A percentile compares a stretch with the other conserved stretches of the same genome.
Evolutionary conservation across 2,329 filamentous ascomycete species (phyloP).

Genomic region (Blumeriella jaapii): DNA sequence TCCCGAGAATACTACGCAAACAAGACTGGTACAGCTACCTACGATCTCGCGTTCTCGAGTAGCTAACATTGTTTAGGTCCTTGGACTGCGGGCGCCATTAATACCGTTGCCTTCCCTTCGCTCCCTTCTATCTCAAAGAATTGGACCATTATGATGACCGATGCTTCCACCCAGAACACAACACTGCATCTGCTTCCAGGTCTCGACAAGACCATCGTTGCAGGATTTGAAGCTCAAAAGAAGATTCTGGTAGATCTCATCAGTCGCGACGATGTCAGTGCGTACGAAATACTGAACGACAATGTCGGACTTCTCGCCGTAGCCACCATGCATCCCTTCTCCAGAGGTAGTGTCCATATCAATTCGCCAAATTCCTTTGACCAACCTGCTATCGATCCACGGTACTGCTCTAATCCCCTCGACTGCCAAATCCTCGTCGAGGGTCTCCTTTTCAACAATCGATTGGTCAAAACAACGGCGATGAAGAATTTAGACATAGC

Average conservation of each 20-base stretch:
- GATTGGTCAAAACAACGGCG: slow-evolving; percentile 15
- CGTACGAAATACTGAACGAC: slow-evolving; percentile 19
- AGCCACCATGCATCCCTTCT: slow-evolving; percentile 40
- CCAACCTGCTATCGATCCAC: slow-evolving; percentile 35
- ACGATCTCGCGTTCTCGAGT: too few species aligned
- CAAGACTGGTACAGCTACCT: slow-evolving; percentile 13
- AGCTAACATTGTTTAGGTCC: slow-evolving; percentile 13
- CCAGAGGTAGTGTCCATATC: slow-evolving; percentile 47
- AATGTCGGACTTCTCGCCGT: slow-evolving; percentile 19
- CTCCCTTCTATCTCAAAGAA: slow-evolving; percentile 16
- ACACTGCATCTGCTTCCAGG: slow-evolving; percentile 13
- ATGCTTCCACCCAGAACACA: slow-evolving; percentile 13
- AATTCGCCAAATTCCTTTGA: slow-evolving; percentile 29
- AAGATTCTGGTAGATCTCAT: slow-evolving; percentile 13
- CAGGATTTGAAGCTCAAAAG: slow-evolving; percentile 18
- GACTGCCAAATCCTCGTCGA: slow-evolving; percentile 18
- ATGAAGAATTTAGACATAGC: slow-evolving; percentile 15
- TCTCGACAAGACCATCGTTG: slow-evolving; percentile 15
- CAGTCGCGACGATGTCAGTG: slow-evolving; percentile 14
- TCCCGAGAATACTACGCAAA: slow-evolving; percentile 21
- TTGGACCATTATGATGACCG: slow-evolving; percentile 13
- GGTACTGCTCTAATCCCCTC: slow-evolving; percentile 19
- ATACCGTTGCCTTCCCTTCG: slow-evolving; percentile 22
- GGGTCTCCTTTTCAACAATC: slow-evolving; percentile 20
- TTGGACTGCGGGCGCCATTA: slow-evolving; percentile 21